Evolutionary conservation across 2,329 filamentous ascomycete genomes (phyloP).

Genomic region (Penicillium verrucosum): DNA sequence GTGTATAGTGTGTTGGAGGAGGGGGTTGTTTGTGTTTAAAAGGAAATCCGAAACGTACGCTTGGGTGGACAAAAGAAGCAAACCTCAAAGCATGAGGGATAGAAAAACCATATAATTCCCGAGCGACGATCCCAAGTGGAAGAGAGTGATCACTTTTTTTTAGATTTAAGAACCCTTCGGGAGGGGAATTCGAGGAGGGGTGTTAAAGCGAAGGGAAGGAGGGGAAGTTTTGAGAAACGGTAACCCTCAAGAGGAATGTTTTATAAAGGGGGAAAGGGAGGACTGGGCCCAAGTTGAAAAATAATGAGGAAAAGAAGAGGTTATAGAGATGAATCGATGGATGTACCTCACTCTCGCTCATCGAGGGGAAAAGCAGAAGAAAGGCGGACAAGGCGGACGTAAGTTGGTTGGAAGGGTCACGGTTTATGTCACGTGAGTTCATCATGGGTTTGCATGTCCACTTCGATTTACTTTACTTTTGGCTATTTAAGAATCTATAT

Average conservation of each 20-base stretch:
- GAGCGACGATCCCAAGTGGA: conserved; percentile 21
- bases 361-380: conserved; percentile 27
- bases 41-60: conserved; percentile 21
- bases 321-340: conserved; percentile 18
- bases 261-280: neutral
- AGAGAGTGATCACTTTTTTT: conserved; percentile 17
- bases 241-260: conserved; percentile 11
- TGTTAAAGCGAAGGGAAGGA: conserved; percentile 24
- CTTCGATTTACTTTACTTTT: neutral
- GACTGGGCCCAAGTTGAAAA: conserved; percentile 1
- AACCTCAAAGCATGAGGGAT: conserved; percentile 28
- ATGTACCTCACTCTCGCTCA: conserved; percentile 21
- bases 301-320: neutral
- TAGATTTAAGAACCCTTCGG: conserved; percentile 13
- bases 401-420: conserved; percentile 26
- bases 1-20: conserved; percentile 15
- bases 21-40: conserved; percentile 10
- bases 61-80: conserved; percentile 27
- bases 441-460: conserved; percentile 29
- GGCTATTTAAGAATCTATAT: neutral
- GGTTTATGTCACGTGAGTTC: conserved; percentile 35
- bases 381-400: conserved; percentile 18
- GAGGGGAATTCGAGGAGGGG: conserved; percentile 21
- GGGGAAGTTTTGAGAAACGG: conserved; percentile 14
- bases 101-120: conserved; percentile 3